Evolutionary conservation across 1,284 basidiomycete genomes (phyloP).

Genomic region (Austropuccinia psidii): DNA sequence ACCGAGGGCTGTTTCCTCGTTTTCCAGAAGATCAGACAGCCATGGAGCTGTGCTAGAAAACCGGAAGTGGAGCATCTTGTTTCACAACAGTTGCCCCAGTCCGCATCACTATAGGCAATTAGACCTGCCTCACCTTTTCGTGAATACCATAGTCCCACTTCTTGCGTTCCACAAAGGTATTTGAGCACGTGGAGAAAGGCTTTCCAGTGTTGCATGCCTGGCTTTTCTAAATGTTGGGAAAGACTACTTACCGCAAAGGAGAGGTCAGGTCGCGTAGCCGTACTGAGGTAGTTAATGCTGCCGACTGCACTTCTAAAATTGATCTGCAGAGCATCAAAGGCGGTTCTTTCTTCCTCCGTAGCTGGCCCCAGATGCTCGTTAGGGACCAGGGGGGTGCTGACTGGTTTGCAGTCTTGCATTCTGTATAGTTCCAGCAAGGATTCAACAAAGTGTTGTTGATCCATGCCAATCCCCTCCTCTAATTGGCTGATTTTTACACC

Average conservation of each 20-base stretch:
- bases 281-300: background rate
- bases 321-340: background rate
- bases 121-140: background rate
- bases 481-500: background rate
- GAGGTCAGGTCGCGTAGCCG: background rate
- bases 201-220: background rate
- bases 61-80: background rate
- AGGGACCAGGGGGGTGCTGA: background rate
- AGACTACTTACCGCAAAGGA: background rate
- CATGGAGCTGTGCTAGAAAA: background rate
- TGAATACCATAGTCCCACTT: background rate
- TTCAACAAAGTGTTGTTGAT: background rate
- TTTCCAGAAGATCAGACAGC: background rate
- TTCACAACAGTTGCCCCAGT: background rate
- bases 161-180: background rate
- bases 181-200: background rate
- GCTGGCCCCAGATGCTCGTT: background rate
- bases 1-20: conserved; percentile 3
- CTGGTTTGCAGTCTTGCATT: background rate
- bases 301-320: background rate
- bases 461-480: too few relatives aligned
- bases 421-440: background rate
- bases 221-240: background rate
- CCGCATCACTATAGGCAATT: background rate
- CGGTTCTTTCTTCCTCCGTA: background rate